phyloP scores from a whole-genome alignment of 352 stramenopile genomes.

The Thalassiosira exigua region DNA sequence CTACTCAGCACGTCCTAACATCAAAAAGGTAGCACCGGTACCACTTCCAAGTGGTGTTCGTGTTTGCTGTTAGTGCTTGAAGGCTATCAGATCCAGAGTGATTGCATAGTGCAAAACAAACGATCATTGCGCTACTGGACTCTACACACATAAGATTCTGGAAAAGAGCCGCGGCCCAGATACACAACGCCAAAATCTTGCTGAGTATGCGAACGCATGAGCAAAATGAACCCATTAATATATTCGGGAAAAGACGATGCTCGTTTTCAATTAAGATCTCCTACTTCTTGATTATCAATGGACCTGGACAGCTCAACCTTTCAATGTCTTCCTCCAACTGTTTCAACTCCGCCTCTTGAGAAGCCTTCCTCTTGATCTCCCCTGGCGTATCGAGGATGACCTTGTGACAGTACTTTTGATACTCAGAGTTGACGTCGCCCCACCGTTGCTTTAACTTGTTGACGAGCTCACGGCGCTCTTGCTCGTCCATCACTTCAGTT shows the following conservation, averaged over 20 bases:
- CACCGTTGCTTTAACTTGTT: constrained; percentile 92
- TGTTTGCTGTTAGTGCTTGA: no score
- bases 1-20: no score
- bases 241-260: neutral
- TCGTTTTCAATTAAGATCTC: neutral
- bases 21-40: no score
- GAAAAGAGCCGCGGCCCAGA: no score
- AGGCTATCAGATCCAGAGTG: no score
- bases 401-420: constrained; percentile 94
- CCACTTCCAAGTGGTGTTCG: no score
- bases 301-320: constrained; percentile 73
- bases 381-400: constrained; percentile 91
- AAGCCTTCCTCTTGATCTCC: constrained; percentile 92
- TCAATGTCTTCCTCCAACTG: constrained; percentile 93
- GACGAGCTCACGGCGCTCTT: constrained; percentile 87
- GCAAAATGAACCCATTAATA: no score
- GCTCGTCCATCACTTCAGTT: constrained; percentile 87
- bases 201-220: no score
- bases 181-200: no score
- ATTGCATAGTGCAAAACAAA: no score
- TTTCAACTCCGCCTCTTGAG: constrained; percentile 90
- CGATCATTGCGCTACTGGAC: no score
- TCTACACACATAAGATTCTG: no score
- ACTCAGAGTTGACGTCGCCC: constrained; percentile 92
- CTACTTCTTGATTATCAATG: constrained; percentile 52